Conservation (phyloP, 345 rosid genomes). For the Moricandia arvensis region DNA sequence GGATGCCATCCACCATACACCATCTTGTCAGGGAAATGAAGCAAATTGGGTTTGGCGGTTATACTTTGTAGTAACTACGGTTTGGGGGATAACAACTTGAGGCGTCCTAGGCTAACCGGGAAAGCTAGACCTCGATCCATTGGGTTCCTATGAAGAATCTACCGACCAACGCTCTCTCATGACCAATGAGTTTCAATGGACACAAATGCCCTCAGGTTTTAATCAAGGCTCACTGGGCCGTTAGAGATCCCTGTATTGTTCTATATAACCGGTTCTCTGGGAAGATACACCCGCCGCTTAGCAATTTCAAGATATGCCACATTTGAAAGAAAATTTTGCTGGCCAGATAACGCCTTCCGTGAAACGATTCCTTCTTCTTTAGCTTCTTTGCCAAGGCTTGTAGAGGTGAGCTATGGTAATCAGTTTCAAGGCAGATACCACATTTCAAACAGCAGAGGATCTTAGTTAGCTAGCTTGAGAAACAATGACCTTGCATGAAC, state of each 20-base stretch:
- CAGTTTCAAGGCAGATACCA: constrained; percentile 56
- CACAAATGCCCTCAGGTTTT: constrained; percentile 55
- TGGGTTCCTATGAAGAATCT: constrained; percentile 38
- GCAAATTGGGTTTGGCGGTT: constrained; percentile 66
- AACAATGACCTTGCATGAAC: constrained; percentile 68
- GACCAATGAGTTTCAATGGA: constrained; percentile 61
- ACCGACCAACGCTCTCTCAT: constrained; percentile 56
- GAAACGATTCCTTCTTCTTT: constrained; percentile 59
- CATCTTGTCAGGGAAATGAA: constrained; percentile 41
- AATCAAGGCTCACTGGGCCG: constrained; percentile 39
- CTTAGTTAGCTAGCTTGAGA: constrained; percentile 49
- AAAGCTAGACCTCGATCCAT: constrained; percentile 42
- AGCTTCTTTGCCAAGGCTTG: neutral
- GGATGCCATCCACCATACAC: constrained; percentile 40
- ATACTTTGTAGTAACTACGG: constrained; percentile 49
- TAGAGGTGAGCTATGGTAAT: constrained; percentile 36
- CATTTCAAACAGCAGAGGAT: constrained; percentile 34
- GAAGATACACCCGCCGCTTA: constrained; percentile 45
- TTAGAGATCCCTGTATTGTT: constrained; percentile 54
- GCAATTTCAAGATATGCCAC: constrained; percentile 52
- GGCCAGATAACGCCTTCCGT: constrained; percentile 56
- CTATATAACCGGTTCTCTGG: constrained; percentile 64
- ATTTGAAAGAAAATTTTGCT: constrained; percentile 56
- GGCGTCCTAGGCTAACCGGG: constrained; percentile 46
- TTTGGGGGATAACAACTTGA: constrained; percentile 68